Percentiles rank a stretch among this genome's conserved stretches.
phyloP scores from a whole-genome alignment of 495 filamentous ascomycete species.

The Penicillium herquei region DNA sequence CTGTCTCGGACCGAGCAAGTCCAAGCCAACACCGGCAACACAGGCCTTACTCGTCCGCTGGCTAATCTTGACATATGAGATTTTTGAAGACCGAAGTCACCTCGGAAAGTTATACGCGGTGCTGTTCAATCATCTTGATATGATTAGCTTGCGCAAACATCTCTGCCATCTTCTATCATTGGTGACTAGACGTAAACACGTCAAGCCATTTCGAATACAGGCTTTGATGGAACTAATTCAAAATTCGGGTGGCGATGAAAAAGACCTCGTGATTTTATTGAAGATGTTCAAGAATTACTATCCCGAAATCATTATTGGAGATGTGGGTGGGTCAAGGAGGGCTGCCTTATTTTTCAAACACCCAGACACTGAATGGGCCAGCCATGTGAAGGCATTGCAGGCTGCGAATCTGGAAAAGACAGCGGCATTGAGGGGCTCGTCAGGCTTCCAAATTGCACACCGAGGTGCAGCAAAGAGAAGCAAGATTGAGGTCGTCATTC shows the following conservation, averaged over 20 bases:
- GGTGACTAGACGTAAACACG: constrained; percentile 82
- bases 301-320: constrained; percentile 81
- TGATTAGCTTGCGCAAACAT: constrained; percentile 54
- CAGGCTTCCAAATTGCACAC: constrained; percentile 45
- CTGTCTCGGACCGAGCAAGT: constrained; percentile 72
- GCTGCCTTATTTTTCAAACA: constrained; percentile 55
- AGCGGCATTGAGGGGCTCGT: constrained; percentile 21
- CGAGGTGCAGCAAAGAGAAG: constrained; percentile 44
- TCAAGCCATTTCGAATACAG: constrained; percentile 82
- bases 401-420: constrained; percentile 46
- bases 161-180: constrained; percentile 82
- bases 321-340: constrained; percentile 42
- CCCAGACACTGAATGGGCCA: constrained; percentile 75
- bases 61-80: constrained; percentile 75
- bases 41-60: constrained; percentile 73
- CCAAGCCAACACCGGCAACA: constrained; percentile 69
- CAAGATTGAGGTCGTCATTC: constrained; percentile 55
- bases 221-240: constrained; percentile 61
- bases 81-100: constrained; percentile 62
- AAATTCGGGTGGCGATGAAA: constrained; percentile 57
- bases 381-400: constrained; percentile 64
- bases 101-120: constrained; percentile 73
- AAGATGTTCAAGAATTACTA: constrained; percentile 86
- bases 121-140: constrained; percentile 81
- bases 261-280: constrained; percentile 72